phyloP scores from a whole-genome alignment of 1,284 basidiomycete species.

The Xerocomus amazonicus region DNA sequence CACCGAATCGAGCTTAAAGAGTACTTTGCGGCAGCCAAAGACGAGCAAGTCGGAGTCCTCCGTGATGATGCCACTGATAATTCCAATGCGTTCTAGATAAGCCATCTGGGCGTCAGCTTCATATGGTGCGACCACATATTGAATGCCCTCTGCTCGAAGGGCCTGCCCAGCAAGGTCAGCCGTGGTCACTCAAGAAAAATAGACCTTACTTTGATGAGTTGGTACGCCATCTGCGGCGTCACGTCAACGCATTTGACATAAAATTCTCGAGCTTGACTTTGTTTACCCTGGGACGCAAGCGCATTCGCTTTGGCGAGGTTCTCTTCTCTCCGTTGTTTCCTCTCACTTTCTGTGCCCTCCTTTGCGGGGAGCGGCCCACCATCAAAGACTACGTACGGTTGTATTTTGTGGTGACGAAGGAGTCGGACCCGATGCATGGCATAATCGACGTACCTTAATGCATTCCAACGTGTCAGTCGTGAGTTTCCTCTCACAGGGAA shows the following conservation, averaged over 20 bases:
- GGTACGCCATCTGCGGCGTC: conserved; percentile 95
- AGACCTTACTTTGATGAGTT: conserved; percentile 84
- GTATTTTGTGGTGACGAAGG: conserved; percentile 79
- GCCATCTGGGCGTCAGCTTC: conserved; percentile 98
- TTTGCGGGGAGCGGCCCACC: conserved; percentile 96
- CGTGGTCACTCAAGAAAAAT: not conserved
- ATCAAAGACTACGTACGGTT: conserved; percentile 94
- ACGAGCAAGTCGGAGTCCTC: conserved; percentile 99
- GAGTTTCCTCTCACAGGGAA: not conserved
- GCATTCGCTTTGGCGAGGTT: conserved; percentile 68
- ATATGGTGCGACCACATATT: conserved; percentile 95
- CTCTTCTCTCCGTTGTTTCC: conserved; percentile 69
- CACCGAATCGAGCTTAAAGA: conserved; percentile 81
- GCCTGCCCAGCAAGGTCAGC: conserved; percentile 50
- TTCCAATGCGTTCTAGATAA: conserved; percentile 80
- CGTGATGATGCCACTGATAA: conserved; percentile 92
- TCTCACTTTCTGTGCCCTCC: conserved; percentile 81
- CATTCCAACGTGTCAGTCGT: conserved; percentile 6
- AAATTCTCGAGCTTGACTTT: conserved; percentile 78
- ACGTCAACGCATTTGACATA: conserved; percentile 94
- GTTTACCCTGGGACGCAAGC: conserved; percentile 74
- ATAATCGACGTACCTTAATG: conserved; percentile 86
- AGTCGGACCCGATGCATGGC: conserved; percentile 91
- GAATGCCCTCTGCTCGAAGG: conserved; percentile 71
- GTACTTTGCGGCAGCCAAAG: conserved; percentile 86